These are phyloP conservation scores for Ganoderma resinaceum DNA, from an alignment of 1,284 basidiomycete genomes.

Conservation along the genomic window DNA sequence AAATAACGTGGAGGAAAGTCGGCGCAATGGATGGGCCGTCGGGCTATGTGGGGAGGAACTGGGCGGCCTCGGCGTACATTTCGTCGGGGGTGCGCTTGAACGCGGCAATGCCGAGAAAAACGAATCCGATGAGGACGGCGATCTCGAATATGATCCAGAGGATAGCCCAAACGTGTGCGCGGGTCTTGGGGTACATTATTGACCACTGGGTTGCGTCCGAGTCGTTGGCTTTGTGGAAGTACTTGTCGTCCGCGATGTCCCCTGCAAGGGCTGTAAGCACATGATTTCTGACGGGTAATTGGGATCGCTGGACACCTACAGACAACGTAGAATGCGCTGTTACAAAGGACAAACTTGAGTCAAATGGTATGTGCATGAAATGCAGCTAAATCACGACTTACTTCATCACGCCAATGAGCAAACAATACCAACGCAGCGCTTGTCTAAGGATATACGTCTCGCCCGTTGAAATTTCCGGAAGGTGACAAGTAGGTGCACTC, in stretches of 20 bases:
- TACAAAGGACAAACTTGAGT: conserved; percentile 13
- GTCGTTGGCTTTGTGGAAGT: conserved; percentile 86
- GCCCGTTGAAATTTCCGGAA: conserved; percentile 12
- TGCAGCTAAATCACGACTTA: conserved; percentile 45
- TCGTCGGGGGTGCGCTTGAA: conserved; percentile 59
- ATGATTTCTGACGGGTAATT: neutral
- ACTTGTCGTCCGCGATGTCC: conserved; percentile 86
- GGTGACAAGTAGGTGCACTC: conserved; percentile 36
- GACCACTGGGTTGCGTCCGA: conserved; percentile 83
- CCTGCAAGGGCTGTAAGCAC: conserved; percentile 49
- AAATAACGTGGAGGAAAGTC: neutral
- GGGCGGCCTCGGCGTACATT: conserved; percentile 46
- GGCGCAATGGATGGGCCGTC: neutral
- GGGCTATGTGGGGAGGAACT: conserved; percentile 40
- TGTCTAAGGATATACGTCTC: conserved; percentile 46
- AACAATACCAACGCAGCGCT: conserved; percentile 80
- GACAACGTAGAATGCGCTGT: conserved; percentile 76
- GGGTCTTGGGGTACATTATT: conserved; percentile 69
- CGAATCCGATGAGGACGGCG: conserved; percentile 70
- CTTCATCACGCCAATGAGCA: conserved; percentile 87
- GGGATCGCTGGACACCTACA: conserved; percentile 53
- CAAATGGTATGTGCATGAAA: neutral
- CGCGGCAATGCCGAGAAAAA: conserved; percentile 72
- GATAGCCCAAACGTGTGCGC: conserved; percentile 78
- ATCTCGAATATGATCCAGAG: conserved; percentile 80